Evolutionary conservation across 768 basidiomycete species (phyloP).

Genomic region (Artomyces pyxidatus): DNA sequence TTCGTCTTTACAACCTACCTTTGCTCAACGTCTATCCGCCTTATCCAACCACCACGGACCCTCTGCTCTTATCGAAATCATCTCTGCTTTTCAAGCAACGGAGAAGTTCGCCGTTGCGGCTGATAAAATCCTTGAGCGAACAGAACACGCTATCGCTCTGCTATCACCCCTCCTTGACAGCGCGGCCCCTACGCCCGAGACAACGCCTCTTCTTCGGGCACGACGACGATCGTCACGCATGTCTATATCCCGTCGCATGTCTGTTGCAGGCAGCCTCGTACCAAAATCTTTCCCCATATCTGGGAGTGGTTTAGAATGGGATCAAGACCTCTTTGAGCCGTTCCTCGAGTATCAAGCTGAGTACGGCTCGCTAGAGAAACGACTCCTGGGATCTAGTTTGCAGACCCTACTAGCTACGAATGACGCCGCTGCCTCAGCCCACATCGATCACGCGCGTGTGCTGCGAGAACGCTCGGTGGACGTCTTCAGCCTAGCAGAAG

Average conservation of each 20-base stretch:
- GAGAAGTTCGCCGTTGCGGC: constrained; percentile 75
- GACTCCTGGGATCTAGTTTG: constrained; percentile 54
- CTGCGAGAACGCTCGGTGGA: constrained; percentile 71
- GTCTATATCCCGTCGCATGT: constrained; percentile 22
- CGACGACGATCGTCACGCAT: constrained; percentile 11
- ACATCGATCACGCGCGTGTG: constrained; percentile 47
- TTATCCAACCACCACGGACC: constrained; percentile 61
- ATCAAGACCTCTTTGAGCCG: constrained; percentile 86
- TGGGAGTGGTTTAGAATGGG: constrained; percentile 53
- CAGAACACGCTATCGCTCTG: constrained; percentile 11
- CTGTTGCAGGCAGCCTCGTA: constrained; percentile 18
- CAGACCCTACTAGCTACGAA: constrained; percentile 38
- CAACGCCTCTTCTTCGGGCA: neutral
- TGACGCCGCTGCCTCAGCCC: constrained; percentile 30
- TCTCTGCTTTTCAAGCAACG: constrained; percentile 61
- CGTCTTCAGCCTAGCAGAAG: constrained; percentile 72
- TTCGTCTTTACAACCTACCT: constrained; percentile 71
- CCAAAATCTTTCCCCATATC: constrained; percentile 3
- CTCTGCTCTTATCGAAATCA: constrained; percentile 57
- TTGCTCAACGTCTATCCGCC: constrained; percentile 68
- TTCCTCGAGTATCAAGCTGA: constrained; percentile 88
- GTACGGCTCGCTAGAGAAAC: constrained; percentile 71
- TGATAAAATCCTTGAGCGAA: constrained; percentile 72
- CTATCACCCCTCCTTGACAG: constrained; percentile 15
- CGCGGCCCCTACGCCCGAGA: constrained; percentile 13